Base-by-base conservation (phyloP, 192 early-diverging fungal genomes). In the Gigaspora rosea region DNA sequence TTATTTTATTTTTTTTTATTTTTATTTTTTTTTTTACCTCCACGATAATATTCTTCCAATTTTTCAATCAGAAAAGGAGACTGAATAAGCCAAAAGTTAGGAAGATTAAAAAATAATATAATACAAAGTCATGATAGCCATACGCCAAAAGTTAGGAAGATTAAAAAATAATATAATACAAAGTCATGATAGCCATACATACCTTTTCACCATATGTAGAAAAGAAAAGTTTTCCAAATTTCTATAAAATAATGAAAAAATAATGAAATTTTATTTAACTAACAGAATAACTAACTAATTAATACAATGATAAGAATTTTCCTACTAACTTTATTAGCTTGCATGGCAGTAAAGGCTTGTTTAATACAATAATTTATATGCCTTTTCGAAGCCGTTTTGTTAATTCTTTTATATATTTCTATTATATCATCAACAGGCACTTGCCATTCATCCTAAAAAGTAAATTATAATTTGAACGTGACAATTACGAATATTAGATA, bases 11-110 rank as follows among this genome's bases (percentile, higher is more conserved):
- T 64, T 62, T 62, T 73, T 12, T 81, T 79, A 83, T 82, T 84
- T 82, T 84, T 5, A 78, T 75, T 54, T 68, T 79, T 54, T 68
- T 79, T 46, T 86, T 46, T 80, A 79, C 93, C 95, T 22, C 95
- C 94, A 57, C 87, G 81, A 75, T 89, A 87, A 62, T 96, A 95
- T 22, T 85, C 79, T 57, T 90, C 85, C 46, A 93, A 78, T 15
- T 92, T 82, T 77, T 95, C 93, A 1, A 89, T 86, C 69, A 96
- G 80, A 78, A 94, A 94, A 1, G 94, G 94, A 10, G 91, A 86
- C 83, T 87, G 73, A 4, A 69, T 27, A 69, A 69, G 13, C 9
- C 67, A 49, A 18, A 49, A 22, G 10, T 48, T 22, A 20, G 47
- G 20, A 48, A 68, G 35, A 12, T n/a, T 9, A 46, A 68, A 68